phyloP scores from a whole-genome alignment of 306 rosid species.

The Cicer arietinum region DNA sequence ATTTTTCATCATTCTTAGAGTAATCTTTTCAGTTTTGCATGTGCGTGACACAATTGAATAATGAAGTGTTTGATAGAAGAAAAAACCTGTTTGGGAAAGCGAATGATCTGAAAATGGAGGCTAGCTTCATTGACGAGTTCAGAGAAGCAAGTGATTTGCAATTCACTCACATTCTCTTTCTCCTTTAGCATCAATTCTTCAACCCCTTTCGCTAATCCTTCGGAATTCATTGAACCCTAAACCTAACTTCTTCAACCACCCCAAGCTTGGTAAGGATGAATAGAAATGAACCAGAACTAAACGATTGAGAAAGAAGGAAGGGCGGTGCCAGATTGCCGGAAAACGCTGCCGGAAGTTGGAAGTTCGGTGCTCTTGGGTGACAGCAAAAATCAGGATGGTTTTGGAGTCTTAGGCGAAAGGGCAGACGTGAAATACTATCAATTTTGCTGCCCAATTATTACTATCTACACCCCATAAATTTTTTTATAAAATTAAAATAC shows the following conservation, averaged over 20 bases:
- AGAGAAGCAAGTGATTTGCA: slow-evolving; percentile 68
- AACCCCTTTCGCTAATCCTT: slow-evolving; percentile 35
- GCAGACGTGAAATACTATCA: too few species aligned
- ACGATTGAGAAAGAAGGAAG: too few species aligned
- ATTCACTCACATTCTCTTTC: neutral
- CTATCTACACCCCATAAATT: too few species aligned
- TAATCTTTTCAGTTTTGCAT: neutral
- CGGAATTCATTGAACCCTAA: slow-evolving; percentile 48
- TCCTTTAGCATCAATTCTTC: slow-evolving; percentile 40
- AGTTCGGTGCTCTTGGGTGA: too few species aligned
- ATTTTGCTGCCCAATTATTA: too few species aligned
- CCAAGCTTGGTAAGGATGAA: neutral
- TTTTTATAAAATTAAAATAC: too few species aligned
- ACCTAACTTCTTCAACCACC: neutral
- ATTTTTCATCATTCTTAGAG: too few species aligned
- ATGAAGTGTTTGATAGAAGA: neutral
- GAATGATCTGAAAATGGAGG: slow-evolving; percentile 81
- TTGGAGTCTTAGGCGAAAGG: too few species aligned
- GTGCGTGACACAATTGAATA: neutral
- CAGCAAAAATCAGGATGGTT: too few species aligned
- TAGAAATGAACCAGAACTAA: too few species aligned
- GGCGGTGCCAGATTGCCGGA: too few species aligned
- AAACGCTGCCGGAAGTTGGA: too few species aligned
- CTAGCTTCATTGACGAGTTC: slow-evolving; percentile 67
- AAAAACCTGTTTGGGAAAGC: slow-evolving; percentile 74